Conservation (phyloP, 108 stramenopile species). For the Stephanodiscus minutulus region DNA sequence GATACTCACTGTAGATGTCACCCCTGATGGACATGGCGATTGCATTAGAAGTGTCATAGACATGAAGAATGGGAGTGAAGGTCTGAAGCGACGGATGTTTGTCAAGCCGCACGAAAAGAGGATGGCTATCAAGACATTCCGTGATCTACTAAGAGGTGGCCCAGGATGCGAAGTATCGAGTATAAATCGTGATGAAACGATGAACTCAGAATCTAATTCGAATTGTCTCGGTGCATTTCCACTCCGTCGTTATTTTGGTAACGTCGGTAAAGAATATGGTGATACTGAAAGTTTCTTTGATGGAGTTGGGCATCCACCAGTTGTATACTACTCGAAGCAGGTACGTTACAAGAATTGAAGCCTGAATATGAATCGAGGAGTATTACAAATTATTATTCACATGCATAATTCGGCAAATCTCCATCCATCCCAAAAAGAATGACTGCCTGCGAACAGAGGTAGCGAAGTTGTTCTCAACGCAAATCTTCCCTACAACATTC, state of each 20-base stretch:
- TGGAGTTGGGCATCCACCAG: slow-evolving; percentile 17
- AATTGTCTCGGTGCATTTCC: slow-evolving; percentile 26
- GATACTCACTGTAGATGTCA: slow-evolving; percentile 78
- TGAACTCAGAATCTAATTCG: slow-evolving; percentile 10
- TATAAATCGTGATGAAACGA: slow-evolving; percentile 2
- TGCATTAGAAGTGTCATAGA: slow-evolving; percentile 59
- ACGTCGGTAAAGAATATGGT: not conserved
- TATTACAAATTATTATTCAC: not conserved
- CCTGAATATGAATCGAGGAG: too few species aligned
- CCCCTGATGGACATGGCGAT: slow-evolving; percentile 94
- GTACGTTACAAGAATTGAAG: not conserved
- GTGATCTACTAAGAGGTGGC: slow-evolving; percentile 38
- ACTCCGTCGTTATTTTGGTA: not conserved
- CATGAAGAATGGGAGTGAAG: slow-evolving; percentile 6
- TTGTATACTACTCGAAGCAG: slow-evolving; percentile 82
- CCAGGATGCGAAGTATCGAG: not conserved
- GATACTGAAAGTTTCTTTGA: slow-evolving; percentile 1
- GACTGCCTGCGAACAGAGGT: slow-evolving; percentile 85
- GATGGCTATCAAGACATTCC: slow-evolving; percentile 74
- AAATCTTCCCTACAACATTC: slow-evolving; percentile 47
- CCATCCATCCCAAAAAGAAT: slow-evolving; percentile 45
- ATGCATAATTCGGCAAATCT: not conserved
- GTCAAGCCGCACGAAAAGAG: slow-evolving; percentile 77
- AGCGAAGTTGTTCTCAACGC: slow-evolving; percentile 41
- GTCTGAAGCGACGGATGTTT: slow-evolving; percentile 54